Evolutionary conservation across 2,329 filamentous ascomycete species (phyloP).

Genomic region (Chaetomiaceae sp.): DNA sequence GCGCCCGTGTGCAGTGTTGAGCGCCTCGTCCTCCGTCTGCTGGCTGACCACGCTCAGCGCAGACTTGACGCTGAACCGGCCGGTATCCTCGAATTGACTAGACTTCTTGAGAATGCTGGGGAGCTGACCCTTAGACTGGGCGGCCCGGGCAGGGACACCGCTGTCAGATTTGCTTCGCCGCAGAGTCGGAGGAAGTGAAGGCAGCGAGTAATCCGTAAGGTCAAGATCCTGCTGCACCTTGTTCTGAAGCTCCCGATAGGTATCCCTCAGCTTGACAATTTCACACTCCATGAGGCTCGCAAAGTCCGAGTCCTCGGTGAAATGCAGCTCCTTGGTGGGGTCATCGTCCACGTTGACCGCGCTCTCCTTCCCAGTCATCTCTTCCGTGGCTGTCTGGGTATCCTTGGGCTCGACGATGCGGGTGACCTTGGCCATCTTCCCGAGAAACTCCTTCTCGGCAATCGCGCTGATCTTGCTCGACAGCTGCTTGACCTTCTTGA

Average conservation of each 20-base stretch:
- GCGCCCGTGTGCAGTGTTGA: slow-evolving; percentile 12
- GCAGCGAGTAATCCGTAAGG: slow-evolving; percentile 29
- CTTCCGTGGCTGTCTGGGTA: slow-evolving; percentile 24
- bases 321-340: slow-evolving; percentile 34
- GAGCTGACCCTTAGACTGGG: slow-evolving; percentile 23
- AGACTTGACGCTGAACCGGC: slow-evolving; percentile 34
- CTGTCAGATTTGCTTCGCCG: slow-evolving; percentile 22
- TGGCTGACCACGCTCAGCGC: slow-evolving; percentile 31
- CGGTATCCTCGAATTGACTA: slow-evolving; percentile 31
- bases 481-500: slow-evolving; percentile 28
- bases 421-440: slow-evolving; percentile 31
- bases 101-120: slow-evolving; percentile 35
- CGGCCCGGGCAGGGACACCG: slow-evolving; percentile 13
- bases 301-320: slow-evolving; percentile 33
- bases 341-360: slow-evolving; percentile 35
- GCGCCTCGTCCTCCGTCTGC: slow-evolving; percentile 23
- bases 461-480: slow-evolving; percentile 26
- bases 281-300: slow-evolving; percentile 30
- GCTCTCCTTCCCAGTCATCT: slow-evolving; percentile 34
- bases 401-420: slow-evolving; percentile 32
- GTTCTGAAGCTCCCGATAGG: slow-evolving; percentile 22
- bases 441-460: slow-evolving; percentile 25
- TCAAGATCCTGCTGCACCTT: slow-evolving; percentile 23
- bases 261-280: slow-evolving; percentile 28
- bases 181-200: slow-evolving; percentile 23